A percentile compares a stretch with the other conserved stretches of the same genome.
Evolutionary conservation across 2,329 filamentous ascomycete species (phyloP).

Genomic region (Leptodontidium sp.): DNA sequence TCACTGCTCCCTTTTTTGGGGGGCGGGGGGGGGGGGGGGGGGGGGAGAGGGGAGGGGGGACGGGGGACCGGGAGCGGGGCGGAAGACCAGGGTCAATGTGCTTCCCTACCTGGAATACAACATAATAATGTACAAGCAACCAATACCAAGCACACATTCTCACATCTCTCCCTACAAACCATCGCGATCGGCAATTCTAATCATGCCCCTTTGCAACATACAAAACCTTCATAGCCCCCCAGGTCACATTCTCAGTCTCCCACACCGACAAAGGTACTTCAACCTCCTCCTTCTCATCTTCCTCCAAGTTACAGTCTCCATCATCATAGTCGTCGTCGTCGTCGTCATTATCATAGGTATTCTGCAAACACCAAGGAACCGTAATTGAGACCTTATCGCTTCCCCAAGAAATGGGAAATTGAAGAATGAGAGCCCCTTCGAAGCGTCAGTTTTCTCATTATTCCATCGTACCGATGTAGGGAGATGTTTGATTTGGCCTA

Average conservation of each 20-base stretch:
- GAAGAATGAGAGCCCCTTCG: background rate
- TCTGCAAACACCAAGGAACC: background rate
- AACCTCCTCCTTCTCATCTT: background rate
- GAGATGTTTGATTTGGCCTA: background rate
- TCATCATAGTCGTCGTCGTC: background rate
- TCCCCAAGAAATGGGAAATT: background rate
- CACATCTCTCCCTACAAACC: too few species aligned
- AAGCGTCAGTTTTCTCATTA: too few species aligned
- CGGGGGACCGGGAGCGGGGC: too few species aligned
- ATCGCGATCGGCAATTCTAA: too few species aligned
- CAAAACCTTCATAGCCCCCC: background rate
- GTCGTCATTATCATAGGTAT: background rate
- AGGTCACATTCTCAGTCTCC: background rate
- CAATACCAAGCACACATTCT: background rate
- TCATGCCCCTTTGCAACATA: background rate
- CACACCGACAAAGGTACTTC: background rate
- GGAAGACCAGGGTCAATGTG: background rate
- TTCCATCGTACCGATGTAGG: background rate
- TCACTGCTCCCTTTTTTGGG: too few species aligned
- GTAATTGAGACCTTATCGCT: background rate
- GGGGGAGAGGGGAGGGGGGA: too few species aligned
- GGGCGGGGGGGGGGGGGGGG: too few species aligned
- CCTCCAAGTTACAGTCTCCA: background rate
- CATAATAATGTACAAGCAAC: background rate
- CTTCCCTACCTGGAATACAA: background rate